Base-by-base conservation (phyloP, 768 basidiomycete genomes). In the Mycena belliarum region DNA sequence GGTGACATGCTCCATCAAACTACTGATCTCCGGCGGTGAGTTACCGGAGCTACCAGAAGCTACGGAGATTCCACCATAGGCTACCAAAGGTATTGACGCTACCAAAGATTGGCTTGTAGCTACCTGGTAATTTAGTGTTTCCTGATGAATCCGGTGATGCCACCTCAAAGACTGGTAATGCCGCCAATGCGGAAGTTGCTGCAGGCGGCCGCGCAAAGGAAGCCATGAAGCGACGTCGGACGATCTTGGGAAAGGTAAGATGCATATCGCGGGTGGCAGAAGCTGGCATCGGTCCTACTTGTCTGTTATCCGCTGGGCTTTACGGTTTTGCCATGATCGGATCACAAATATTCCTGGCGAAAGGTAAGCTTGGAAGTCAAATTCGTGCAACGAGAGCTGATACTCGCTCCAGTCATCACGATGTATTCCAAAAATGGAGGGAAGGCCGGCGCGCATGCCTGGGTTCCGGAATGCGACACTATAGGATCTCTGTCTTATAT, bases 391-490 rank as follows among this genome's bases (percentile, higher is more conserved):
- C 15, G 3, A 24, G 38, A 9, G 18, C 26, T 28, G 7, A 45
- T 6, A 42, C 32, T 28, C 20, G 32, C 5, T n/a, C 20, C 8
- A 56, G 55, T 56, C 8, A 42, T 56, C 1, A 49, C 47, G 1
- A 49, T 56, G 55, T 56, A 56, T 32, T 37, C 53, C 4, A 46
- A 47, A 23, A 23, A 10, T 16, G 45, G 53, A 16, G 53, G 53
- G 2, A 55, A 46, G 12, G 53, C 53, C 0, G 53, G 44, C 23
- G 45, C 53, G 1, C 53, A 55, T 15, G 37, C 45, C 1, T 26
- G 16, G 11, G 25, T n/a, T 26, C 44, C 12, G 0, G 2, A 3
- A 4, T 55, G 24, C 11, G 53, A 46, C 2, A 46, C 5, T 21
- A 55, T 55, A 15, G 53, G 53, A 3, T 14, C 37, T 28, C 53